Base-by-base conservation (phyloP, 768 basidiomycete genomes). In the Lyophyllum atratum region DNA sequence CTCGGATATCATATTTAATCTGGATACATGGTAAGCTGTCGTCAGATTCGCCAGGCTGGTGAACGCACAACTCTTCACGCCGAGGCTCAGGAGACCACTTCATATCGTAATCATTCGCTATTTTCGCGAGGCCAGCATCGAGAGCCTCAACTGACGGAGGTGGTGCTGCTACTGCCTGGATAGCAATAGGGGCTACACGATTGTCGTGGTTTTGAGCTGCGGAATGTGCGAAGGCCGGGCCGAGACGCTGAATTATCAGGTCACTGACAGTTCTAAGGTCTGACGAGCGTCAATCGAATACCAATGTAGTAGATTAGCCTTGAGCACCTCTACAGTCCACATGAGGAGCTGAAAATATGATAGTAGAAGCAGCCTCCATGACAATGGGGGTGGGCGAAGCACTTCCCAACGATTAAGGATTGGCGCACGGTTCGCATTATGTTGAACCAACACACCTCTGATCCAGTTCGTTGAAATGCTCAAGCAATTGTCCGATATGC, bases 301-400 rank as follows among this genome's bases (percentile, higher is more conserved):
- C 49, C 17, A 19, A 15, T 19, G n/a, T n/a, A n/a, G 45, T 3
- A 15, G 40, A 37, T 22, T 33, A n/a, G 40, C 2, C 46, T 24
- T 58, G 40, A 19, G 40, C 24, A 89, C 90, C 90, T 80, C 79
- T 84, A 8, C 77, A 83, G 25, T 83, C 82, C 3, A 79, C 68
- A 43, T 78, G 76, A 22, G 83, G 80, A 1, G 84, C 80, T 6
- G 86, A 82, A 61, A 79, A 84, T 52, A 92, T 84, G 57, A 91
- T 79, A 54, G 80, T 88, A 12, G 87, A 85, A 17, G 82, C 82
- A 21, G 90, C 88, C 68, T 91, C 89, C n/a, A 82, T 67, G 11
- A 87, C 66, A 31, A 71, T 65, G 3, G 84, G 83, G 46, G 82
- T 85, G 40, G 77, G 76, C n/a, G 68, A 56, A 22, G 66, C 63